Evolutionary conservation across 768 basidiomycete species (phyloP).

Genomic region (Panellus pusillus): DNA sequence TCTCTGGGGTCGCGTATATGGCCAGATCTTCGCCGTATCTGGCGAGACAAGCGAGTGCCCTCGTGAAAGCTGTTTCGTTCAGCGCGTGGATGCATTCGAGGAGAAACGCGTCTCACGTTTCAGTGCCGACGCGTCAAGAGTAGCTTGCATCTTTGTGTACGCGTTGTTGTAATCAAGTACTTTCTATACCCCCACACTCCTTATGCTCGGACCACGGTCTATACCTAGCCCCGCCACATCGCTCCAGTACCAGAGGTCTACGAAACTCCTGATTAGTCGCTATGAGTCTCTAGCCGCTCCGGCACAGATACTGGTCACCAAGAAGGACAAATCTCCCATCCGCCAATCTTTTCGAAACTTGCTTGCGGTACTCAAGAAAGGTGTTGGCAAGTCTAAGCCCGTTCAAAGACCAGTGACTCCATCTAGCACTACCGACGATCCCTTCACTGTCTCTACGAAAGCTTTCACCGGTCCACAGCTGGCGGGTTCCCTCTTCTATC

Average conservation of each 20-base stretch:
- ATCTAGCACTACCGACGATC: constrained; percentile 1
- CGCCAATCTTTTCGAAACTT: constrained; percentile 66
- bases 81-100: constrained; percentile 7
- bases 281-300: constrained; percentile 47
- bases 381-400: constrained; percentile 11
- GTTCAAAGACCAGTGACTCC: neutral
- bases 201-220: constrained; percentile 14
- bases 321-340: constrained; percentile 53
- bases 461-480: constrained; percentile 11
- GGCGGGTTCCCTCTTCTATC: constrained; percentile 18
- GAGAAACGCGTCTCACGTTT: constrained; percentile 39
- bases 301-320: constrained; percentile 11
- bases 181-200: constrained; percentile 3
- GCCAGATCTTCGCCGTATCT: constrained; percentile 82
- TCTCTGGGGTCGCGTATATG: constrained; percentile 61
- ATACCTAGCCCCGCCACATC: neutral
- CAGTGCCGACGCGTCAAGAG: constrained; percentile 57
- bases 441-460: constrained; percentile 8
- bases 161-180: neutral
- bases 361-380: constrained; percentile 44
- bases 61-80: constrained; percentile 61
- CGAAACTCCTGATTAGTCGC: constrained; percentile 53
- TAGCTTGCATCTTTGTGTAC: constrained; percentile 57
- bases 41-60: constrained; percentile 72
- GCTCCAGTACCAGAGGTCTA: constrained; percentile 37